phyloP scores from a whole-genome alignment of 768 basidiomycete genomes.

The Tylopilus sp. region DNA sequence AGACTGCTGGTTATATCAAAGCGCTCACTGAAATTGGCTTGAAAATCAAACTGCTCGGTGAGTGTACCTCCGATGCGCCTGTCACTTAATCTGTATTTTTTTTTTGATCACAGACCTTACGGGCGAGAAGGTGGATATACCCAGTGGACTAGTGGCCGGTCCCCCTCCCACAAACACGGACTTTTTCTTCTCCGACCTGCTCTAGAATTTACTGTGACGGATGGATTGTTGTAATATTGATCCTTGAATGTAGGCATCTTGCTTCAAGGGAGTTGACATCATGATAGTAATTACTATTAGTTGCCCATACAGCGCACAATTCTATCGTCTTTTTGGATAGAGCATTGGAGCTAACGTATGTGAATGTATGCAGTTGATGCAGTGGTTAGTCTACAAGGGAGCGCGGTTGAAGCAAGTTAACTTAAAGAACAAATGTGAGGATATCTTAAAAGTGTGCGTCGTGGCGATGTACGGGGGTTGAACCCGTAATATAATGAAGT shows the following conservation, averaged over 20 bases:
- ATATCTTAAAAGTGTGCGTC: conserved; percentile 22
- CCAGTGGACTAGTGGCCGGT: conserved; percentile 72
- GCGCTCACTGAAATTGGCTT: conserved; percentile 88
- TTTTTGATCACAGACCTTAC: conserved; percentile 60
- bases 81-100: background rate
- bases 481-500: conserved; percentile 60
- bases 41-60: conserved; percentile 86
- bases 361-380: conserved; percentile 58
- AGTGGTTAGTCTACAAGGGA: conserved; percentile 26
- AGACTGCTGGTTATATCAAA: conserved; percentile 84
- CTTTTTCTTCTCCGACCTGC: conserved; percentile 79
- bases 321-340: conserved; percentile 14
- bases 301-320: conserved; percentile 19
- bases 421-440: conserved; percentile 1
- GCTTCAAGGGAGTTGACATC: background rate
- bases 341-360: conserved; percentile 13
- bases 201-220: conserved; percentile 21
- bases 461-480: conserved; percentile 72
- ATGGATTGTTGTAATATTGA: conserved; percentile 7
- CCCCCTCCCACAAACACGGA: conserved; percentile 76
- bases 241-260: conserved; percentile 3
- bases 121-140: conserved; percentile 87
- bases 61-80: conserved; percentile 20
- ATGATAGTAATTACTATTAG: conserved; percentile 22
- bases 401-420: conserved; percentile 29